Percentiles rank a stretch among this genome's conserved stretches.
Conservation (phyloP, 176 grass and related monocot genomes). For the Oryza officinalis region DNA sequence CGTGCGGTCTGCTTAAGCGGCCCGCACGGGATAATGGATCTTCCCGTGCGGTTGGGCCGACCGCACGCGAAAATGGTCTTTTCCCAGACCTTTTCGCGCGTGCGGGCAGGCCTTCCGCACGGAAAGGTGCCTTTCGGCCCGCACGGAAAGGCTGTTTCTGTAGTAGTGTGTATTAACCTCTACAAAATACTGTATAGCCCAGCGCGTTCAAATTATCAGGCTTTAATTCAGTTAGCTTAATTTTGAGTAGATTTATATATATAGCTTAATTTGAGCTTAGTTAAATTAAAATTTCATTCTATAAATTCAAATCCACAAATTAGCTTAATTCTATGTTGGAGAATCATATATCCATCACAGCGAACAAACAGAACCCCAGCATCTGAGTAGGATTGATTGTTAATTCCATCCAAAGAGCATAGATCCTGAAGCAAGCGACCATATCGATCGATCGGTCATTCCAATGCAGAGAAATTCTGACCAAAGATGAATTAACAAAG, state of each 20-base stretch:
- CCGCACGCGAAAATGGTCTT: too few species aligned
- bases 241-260: neutral
- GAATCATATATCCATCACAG: neutral
- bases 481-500: neutral
- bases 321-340: neutral
- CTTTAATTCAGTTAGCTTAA: neutral
- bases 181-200: neutral
- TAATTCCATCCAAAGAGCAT: neutral
- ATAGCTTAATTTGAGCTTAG: too few species aligned
- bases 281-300: too few species aligned
- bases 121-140: too few species aligned
- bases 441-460: conserved; percentile 3
- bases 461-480: neutral
- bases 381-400: neutral
- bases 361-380: neutral
- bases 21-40: too few species aligned
- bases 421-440: conserved; percentile 2
- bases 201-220: neutral
- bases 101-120: too few species aligned
- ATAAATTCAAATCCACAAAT: neutral
- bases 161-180: too few species aligned
- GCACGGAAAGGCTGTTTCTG: too few species aligned
- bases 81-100: too few species aligned
- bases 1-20: too few species aligned
- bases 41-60: too few species aligned